Evolutionary conservation across 768 basidiomycete genomes (phyloP).

Genomic region (Mycena rebaudengoi): DNA sequence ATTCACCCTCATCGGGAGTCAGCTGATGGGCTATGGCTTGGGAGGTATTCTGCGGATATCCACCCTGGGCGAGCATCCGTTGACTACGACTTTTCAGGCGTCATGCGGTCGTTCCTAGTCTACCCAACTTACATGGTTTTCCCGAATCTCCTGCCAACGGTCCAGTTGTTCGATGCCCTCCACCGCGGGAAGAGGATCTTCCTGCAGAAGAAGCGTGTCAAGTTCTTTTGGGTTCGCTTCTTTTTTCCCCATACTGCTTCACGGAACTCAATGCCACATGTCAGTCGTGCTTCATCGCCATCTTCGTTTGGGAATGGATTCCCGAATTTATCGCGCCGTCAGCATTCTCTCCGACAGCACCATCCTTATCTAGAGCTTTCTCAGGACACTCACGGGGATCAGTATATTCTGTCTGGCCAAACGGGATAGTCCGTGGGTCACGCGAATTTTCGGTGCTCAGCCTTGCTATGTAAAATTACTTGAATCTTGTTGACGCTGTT

Average conservation of each 20-base stretch:
- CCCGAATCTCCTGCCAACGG: slow-evolving; percentile 45
- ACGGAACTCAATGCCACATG: too few species aligned
- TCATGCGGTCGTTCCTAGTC: slow-evolving; percentile 39
- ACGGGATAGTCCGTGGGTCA: slow-evolving; percentile 56
- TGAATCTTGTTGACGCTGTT: too few species aligned
- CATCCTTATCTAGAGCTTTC: too few species aligned
- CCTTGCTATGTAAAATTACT: neutral
- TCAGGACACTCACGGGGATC: slow-evolving; percentile 60
- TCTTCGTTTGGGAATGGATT: slow-evolving; percentile 66
- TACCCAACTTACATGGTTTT: slow-evolving; percentile 54
- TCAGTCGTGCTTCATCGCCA: slow-evolving; percentile 56
- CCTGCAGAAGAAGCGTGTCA: slow-evolving; percentile 60
- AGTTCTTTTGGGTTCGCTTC: slow-evolving; percentile 69
- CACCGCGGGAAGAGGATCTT: slow-evolving; percentile 54
- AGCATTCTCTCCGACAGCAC: too few species aligned
- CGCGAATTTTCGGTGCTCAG: slow-evolving; percentile 61
- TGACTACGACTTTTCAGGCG: neutral
- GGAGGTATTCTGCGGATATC: slow-evolving; percentile 41
- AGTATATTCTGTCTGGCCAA: slow-evolving; percentile 66
- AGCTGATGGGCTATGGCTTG: slow-evolving; percentile 52
- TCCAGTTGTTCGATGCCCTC: slow-evolving; percentile 54
- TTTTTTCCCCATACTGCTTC: too few species aligned
- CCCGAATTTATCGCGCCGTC: slow-evolving; percentile 43
- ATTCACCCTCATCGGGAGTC: slow-evolving; percentile 49
- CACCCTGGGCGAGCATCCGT: neutral